phyloP scores from a whole-genome alignment of 2,329 filamentous ascomycete genomes.

The Sodiomyces alkalinus region DNA sequence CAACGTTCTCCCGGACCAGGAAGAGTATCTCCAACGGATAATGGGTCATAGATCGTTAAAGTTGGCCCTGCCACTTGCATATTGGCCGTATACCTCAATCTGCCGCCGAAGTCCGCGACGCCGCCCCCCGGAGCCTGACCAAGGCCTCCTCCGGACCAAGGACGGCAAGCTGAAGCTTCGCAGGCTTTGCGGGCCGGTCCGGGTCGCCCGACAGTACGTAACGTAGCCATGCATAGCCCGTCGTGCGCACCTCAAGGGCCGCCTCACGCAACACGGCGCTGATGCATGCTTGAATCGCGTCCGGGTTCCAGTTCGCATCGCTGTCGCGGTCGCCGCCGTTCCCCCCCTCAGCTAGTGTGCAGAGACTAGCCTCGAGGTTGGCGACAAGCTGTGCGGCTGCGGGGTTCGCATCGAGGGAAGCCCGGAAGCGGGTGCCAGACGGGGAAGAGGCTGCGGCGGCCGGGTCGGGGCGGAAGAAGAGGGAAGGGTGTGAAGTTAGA shows the following conservation, averaged over 20 bases:
- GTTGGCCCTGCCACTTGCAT: too few species aligned
- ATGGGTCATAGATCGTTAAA: too few species aligned
- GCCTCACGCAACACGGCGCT: slow-evolving; percentile 1
- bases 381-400: too few species aligned
- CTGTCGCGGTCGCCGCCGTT: slow-evolving; percentile 3
- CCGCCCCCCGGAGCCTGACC: slow-evolving; percentile 1
- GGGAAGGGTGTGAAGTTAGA: slow-evolving; percentile 6
- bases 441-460: background rate
- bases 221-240: slow-evolving; percentile 5
- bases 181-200: slow-evolving; percentile 6
- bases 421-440: too few species aligned
- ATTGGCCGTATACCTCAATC: too few species aligned
- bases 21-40: too few species aligned
- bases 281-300: slow-evolving; percentile 5
- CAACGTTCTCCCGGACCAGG: too few species aligned
- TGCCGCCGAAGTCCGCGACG: background rate
- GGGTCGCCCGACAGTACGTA: slow-evolving; percentile 6
- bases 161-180: slow-evolving; percentile 8
- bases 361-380: background rate
- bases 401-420: too few species aligned
- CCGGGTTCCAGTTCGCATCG: slow-evolving; percentile 4
- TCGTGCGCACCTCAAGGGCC: slow-evolving; percentile 1
- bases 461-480: slow-evolving; percentile 7
- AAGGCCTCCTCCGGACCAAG: slow-evolving; percentile 6
- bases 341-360: background rate